Evolutionary conservation across 768 basidiomycete species (phyloP).

Genomic region (Erythrobasidium yunnanense): DNA sequence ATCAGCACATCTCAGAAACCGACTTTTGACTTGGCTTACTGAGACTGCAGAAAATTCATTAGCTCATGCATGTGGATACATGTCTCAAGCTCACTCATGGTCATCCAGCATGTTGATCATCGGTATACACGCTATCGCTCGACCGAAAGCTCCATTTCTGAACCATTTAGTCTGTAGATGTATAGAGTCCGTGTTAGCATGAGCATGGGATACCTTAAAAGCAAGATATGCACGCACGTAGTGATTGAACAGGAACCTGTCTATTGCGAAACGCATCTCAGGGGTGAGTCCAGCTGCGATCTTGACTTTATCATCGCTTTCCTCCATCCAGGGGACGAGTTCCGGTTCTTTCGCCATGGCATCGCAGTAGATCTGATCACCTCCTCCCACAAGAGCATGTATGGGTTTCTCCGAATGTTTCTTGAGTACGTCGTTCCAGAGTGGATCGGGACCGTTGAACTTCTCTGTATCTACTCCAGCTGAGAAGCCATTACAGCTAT

Average conservation of each 20-base stretch:
- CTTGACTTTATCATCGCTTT: slow-evolving; percentile 53
- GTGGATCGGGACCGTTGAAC: slow-evolving; percentile 36
- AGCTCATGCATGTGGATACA: too few species aligned
- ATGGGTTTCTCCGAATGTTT: slow-evolving; percentile 71
- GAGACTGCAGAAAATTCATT: too few species aligned
- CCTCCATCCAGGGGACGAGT: slow-evolving; percentile 69
- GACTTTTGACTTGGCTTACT: too few species aligned
- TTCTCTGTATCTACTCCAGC: slow-evolving; percentile 45
- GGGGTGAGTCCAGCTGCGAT: slow-evolving; percentile 53
- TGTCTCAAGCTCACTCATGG: slow-evolving; percentile 52
- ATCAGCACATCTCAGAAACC: too few species aligned
- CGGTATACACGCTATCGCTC: slow-evolving; percentile 34
- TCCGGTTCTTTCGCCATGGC: slow-evolving; percentile 78
- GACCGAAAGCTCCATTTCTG: slow-evolving; percentile 37
- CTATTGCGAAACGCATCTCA: slow-evolving; percentile 54
- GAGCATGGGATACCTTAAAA: neutral
- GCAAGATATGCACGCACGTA: slow-evolving; percentile 6
- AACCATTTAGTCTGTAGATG: slow-evolving; percentile 35
- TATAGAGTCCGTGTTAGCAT: neutral
- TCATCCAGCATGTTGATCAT: slow-evolving; percentile 43
- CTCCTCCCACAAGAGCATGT: slow-evolving; percentile 82
- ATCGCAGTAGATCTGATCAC: slow-evolving; percentile 41
- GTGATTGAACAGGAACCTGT: slow-evolving; percentile 25
- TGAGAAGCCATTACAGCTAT: slow-evolving; percentile 72
- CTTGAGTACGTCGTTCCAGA: slow-evolving; percentile 84